A percentile compares a stretch with the other conserved stretches of the same genome.
These are phyloP conservation scores for Fusarium secorum DNA, from an alignment of 2,329 filamentous ascomycete genomes.

Conservation along the genomic window DNA sequence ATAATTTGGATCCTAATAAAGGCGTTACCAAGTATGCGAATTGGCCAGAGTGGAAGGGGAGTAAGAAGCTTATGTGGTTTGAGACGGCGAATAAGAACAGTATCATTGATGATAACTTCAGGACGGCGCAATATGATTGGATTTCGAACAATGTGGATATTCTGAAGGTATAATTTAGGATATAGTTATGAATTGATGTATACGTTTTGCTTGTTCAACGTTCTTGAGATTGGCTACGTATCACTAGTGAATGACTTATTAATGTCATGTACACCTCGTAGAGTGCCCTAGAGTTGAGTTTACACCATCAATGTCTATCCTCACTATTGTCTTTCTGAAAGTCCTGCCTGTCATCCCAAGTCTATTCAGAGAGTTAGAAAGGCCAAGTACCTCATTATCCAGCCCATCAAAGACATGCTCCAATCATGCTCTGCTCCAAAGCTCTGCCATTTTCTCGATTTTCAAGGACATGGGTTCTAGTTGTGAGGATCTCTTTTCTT, in stretches of 20 bases:
- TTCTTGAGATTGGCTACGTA: not conserved
- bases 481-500: fast-evolving
- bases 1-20: conserved; percentile 74
- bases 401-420: conserved; percentile 92
- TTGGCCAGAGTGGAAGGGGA: conserved; percentile 55
- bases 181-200: not conserved
- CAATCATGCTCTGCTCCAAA: conserved; percentile 70
- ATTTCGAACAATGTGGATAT: conserved; percentile 37
- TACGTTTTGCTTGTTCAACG: not conserved
- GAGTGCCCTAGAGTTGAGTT: not conserved
- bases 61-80: conserved; percentile 61
- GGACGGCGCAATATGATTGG: conserved; percentile 42
- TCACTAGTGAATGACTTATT: not conserved
- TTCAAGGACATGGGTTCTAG: fast-evolving
- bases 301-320: not conserved
- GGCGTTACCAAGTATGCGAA: conserved; percentile 50
- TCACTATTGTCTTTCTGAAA: no score
- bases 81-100: conserved; percentile 44
- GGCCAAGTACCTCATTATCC: conserved; percentile 86
- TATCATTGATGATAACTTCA: conserved; percentile 50
- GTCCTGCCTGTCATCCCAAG: conserved; percentile 81
- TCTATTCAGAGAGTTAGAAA: conserved; percentile 72
- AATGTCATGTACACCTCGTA: fast-evolving
- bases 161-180: conserved; percentile 32
- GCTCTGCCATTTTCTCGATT: not conserved